These are phyloP conservation scores for Dillenia turbinata DNA, from an alignment of 164 flowering plant species.

Conservation along the genomic window DNA sequence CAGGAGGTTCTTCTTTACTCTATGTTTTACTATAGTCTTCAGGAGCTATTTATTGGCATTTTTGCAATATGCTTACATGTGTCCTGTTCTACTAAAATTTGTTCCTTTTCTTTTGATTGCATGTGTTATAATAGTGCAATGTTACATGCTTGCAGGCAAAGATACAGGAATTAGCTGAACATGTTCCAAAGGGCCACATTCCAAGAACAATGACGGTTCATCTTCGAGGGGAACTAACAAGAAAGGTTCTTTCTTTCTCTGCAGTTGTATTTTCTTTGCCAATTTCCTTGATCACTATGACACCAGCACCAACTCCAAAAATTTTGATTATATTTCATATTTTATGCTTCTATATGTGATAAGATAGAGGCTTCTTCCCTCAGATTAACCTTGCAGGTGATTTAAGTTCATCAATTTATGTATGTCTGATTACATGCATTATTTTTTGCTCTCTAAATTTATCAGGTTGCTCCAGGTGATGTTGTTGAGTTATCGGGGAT, in stretches of 20 bases:
- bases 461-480: slow-evolving; percentile 97
- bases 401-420: not conserved
- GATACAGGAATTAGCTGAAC: slow-evolving; percentile 95
- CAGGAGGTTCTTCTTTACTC: slow-evolving; percentile 65
- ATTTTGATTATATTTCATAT: not conserved
- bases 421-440: slow-evolving; percentile 1
- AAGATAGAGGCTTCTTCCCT: not conserved
- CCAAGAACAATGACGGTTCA: slow-evolving; percentile 94
- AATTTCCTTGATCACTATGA: not conserved
- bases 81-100: not conserved
- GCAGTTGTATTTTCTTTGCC: slow-evolving; percentile 7
- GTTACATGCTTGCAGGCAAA: slow-evolving; percentile 65
- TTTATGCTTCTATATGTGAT: too few relatives aligned
- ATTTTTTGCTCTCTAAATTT: slow-evolving; percentile 1
- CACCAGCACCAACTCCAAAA: too few relatives aligned
- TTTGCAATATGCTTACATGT: not conserved
- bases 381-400: too few relatives aligned
- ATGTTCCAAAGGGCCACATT: slow-evolving; percentile 99
- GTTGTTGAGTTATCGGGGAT: slow-evolving; percentile 93
- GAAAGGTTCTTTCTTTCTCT: slow-evolving; percentile 49
- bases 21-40: not conserved
- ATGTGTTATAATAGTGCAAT: not conserved
- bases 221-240: slow-evolving; percentile 93
- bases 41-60: not conserved
- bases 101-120: not conserved